Evolutionary conservation across 768 basidiomycete species (phyloP).

Genomic region (Pholiota microspora): DNA sequence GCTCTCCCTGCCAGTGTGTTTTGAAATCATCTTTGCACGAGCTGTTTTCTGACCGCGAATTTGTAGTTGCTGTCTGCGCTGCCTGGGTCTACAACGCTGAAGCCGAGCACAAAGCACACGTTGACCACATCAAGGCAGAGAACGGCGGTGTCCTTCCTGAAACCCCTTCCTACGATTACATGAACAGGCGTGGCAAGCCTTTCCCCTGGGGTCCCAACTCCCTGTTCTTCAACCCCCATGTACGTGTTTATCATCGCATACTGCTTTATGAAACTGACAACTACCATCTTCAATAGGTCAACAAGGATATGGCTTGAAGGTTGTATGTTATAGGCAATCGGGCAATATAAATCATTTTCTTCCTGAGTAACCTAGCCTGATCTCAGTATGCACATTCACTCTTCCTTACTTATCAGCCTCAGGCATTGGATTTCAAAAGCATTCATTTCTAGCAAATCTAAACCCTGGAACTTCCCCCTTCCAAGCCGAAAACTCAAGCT

Average conservation of each 20-base stretch:
- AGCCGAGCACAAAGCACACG: constrained; percentile 66
- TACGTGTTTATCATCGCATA: constrained; percentile 28
- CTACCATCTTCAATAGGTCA: constrained; percentile 46
- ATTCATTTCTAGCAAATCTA: not conserved
- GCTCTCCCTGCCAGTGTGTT: constrained; percentile 73
- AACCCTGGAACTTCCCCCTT: not conserved
- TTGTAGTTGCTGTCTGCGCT: constrained; percentile 44
- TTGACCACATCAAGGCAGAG: constrained; percentile 67
- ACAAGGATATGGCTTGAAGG: constrained; percentile 55
- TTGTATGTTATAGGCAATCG: not conserved
- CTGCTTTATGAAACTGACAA: not conserved
- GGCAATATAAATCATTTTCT: constrained; percentile 8
- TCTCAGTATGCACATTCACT: not conserved
- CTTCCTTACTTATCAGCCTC: not conserved
- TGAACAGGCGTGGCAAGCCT: constrained; percentile 75
- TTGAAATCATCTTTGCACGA: not conserved
- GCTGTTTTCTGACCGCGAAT: not conserved
- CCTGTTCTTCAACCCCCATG: constrained; percentile 78
- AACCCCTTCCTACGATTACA: constrained; percentile 68
- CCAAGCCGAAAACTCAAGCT: not conserved
- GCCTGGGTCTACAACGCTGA: constrained; percentile 59
- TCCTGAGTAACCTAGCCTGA: not conserved
- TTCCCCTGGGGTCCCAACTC: constrained; percentile 87
- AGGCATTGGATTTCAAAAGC: not conserved
- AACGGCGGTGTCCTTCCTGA: constrained; percentile 73